Conservation (phyloP, 192 early-diverging fungal genomes). For the Mortierella antarctica region DNA sequence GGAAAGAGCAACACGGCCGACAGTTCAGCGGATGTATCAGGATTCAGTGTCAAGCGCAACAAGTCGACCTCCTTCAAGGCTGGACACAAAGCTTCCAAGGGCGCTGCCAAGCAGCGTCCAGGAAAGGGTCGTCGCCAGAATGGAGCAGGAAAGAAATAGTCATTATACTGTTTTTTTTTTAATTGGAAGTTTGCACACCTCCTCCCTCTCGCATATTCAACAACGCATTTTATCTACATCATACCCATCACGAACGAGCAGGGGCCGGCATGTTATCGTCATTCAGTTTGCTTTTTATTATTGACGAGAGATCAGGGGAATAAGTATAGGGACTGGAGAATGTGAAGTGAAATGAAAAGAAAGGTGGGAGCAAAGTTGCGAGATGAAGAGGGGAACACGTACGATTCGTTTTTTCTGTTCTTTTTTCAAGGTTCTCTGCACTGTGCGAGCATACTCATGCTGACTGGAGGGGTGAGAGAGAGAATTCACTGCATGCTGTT, state of each 20-base stretch:
- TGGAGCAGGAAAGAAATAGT: constrained; percentile 24
- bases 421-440: neutral
- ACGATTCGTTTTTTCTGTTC: neutral
- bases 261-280: neutral
- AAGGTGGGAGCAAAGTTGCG: neutral
- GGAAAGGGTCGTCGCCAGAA: constrained; percentile 54
- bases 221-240: neutral
- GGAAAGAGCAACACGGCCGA: constrained; percentile 77
- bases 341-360: constrained; percentile 7
- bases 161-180: neutral
- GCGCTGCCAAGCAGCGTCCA: constrained; percentile 33
- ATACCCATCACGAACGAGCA: neutral
- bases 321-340: neutral
- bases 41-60: constrained; percentile 66
- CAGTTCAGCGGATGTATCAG: constrained; percentile 76
- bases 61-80: constrained; percentile 36
- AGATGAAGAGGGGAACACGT: neutral
- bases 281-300: no score
- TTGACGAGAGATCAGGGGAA: no score
- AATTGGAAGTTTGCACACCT: neutral
- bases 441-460: neutral
- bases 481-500: constrained; percentile 33
- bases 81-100: constrained; percentile 29
- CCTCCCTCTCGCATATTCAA: neutral
- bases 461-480: neutral